Evolutionary conservation across 495 filamentous ascomycete species (phyloP).

Genomic region (Aspergillus coremiiformis): DNA sequence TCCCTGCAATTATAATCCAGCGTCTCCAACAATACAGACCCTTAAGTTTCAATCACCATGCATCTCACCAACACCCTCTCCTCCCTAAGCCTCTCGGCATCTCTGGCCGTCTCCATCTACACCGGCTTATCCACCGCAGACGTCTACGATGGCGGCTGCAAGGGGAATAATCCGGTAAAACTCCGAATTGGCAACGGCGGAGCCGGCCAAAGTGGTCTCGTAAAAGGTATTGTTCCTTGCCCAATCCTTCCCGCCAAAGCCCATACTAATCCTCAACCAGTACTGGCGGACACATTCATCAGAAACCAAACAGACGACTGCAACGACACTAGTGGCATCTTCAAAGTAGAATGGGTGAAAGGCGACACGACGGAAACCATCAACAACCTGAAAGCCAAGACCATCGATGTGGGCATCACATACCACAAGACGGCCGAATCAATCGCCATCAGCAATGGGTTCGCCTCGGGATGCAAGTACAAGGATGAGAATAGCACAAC

Average conservation of each 20-base stretch:
- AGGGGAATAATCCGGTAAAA: constrained; percentile 10
- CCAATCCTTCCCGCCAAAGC: neutral
- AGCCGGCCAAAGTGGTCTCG: constrained; percentile 32
- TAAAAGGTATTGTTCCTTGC: constrained; percentile 16
- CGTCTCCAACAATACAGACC: neutral
- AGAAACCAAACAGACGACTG: constrained; percentile 13
- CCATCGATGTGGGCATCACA: constrained; percentile 35
- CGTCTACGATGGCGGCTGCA: constrained; percentile 21
- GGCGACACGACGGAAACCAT: constrained; percentile 37
- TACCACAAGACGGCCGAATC: constrained; percentile 34
- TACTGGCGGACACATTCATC: constrained; percentile 33
- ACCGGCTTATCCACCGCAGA: constrained; percentile 3
- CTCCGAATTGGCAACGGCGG: constrained; percentile 34
- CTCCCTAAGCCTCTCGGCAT: neutral
- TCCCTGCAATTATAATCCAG: too few relatives aligned
- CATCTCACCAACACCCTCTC: neutral
- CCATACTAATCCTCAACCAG: constrained; percentile 10
- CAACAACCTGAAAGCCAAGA: constrained; percentile 27
- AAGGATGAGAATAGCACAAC: neutral
- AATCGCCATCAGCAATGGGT: constrained; percentile 28
- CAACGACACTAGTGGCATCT: constrained; percentile 18
- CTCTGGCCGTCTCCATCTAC: neutral
- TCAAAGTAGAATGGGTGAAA: constrained; percentile 34
- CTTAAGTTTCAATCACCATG: neutral
- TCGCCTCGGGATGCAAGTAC: constrained; percentile 20